phyloP scores from a whole-genome alignment of 495 filamentous ascomycete genomes.

The Neurospora pannonica region DNA sequence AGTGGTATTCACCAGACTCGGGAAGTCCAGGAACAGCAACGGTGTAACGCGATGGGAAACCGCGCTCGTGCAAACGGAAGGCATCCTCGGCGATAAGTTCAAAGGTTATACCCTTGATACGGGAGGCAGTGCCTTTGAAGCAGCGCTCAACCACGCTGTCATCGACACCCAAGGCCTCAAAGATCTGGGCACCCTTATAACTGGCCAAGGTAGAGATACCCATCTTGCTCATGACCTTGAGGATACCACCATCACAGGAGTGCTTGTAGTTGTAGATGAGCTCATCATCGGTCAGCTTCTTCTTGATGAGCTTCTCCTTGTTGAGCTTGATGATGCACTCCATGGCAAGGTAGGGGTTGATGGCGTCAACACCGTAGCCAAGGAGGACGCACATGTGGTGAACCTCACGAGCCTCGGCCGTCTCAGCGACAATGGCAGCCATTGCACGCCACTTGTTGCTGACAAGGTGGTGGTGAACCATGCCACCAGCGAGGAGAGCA shows the following conservation, averaged over 20 bases:
- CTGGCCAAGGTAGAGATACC: conserved; percentile 96
- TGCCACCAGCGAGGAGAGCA: conserved; percentile 78
- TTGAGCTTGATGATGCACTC: conserved; percentile 99
- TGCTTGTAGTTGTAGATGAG: conserved; percentile 97
- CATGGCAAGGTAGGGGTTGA: conserved; percentile 95
- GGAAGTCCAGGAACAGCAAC: conserved; percentile 73
- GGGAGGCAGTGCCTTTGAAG: conserved; percentile 91
- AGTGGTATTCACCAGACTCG: conserved; percentile 98
- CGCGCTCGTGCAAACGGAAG: conserved; percentile 93
- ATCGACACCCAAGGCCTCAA: conserved; percentile 96
- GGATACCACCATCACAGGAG: conserved; percentile 93
- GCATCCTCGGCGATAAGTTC: conserved; percentile 94
- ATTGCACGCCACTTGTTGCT: conserved; percentile 93
- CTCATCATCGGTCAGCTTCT: conserved; percentile 72
- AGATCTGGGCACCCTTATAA: conserved; percentile 99
- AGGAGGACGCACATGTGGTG: conserved; percentile 98
- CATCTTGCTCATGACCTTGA: conserved; percentile 99
- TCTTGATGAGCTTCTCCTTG: conserved; percentile 82
- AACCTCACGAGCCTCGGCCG: conserved; percentile 93
- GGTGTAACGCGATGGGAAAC: conserved; percentile 78
- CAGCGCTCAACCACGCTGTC: conserved; percentile 93
- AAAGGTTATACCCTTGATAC: conserved; percentile 93
- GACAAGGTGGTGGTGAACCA: conserved; percentile 96
- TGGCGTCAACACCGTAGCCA: conserved; percentile 91
- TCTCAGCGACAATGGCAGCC: conserved; percentile 84